Evolutionary conservation across 139 green algal genomes (phyloP), one percentile per base, ranked within the genome.

Genomic region (Ostreobium quekettii): DNA sequence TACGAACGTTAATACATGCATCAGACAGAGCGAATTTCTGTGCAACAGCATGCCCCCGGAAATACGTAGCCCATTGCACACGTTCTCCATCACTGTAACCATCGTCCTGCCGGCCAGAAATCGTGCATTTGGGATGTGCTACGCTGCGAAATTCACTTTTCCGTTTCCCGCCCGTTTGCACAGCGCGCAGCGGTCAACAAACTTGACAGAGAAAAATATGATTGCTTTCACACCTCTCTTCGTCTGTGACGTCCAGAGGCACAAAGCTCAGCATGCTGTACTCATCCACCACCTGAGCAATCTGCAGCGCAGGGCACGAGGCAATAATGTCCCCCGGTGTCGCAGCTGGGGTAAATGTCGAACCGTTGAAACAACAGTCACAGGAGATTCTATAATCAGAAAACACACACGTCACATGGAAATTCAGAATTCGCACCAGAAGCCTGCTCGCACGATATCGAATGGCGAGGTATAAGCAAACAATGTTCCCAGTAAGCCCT

Each of bases 261-360:
- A 88, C 60, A 67, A 96, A 97, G 64, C 70, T 83, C 36, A 97
- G 84, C 48, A 97, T 84, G 72, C 76, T 82, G 71, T 83, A 95
- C 47, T 96, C 87, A 39, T 96, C 86, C 53, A 97, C 60, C 28
- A 97, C 68, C 6, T 57, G 5, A 2, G 76, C 80, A 30, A 95
- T 80, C 72, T 82, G 59, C 60, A 75, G 4, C 35, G 15, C 4
- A 22, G 24, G 62, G 15, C 22, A 57, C 35, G 57, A 30, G 22
- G 62, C 62, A 7, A 19, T 48, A 28, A 24, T 7, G 5, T 24
- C 11, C 58, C n/a, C 28, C 3, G 28, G 24, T 6, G 28, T 7
- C 19, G 33, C 6, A 8, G 22, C 4, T 67, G 5, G 15, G 35
- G 15, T 11, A 28, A n/a, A 4, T 36, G 11, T 22, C 6, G 22